These are phyloP conservation scores for Boeremia exigua DNA, from an alignment of 2,329 filamentous ascomycete genomes.

Conservation along the genomic window DNA sequence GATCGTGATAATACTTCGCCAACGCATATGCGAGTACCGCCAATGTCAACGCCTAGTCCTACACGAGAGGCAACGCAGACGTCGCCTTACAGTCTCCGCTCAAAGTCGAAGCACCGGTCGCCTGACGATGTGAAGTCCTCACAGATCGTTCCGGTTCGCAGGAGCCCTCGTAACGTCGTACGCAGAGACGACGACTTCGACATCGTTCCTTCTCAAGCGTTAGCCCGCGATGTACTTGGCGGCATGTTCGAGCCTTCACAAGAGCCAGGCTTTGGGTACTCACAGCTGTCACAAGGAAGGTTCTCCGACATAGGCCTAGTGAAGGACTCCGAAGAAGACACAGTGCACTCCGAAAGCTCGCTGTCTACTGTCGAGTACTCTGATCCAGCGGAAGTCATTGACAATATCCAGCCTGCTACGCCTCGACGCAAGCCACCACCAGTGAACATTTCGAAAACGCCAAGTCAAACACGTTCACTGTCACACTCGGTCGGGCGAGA, in stretches of 20 bases:
- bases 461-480: neutral
- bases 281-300: conserved; percentile 28
- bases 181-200: conserved; percentile 22
- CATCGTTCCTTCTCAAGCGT: conserved; percentile 15
- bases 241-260: conserved; percentile 32
- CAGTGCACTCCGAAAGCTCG: conserved; percentile 35
- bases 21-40: conserved; percentile 18
- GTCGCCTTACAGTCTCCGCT: conserved; percentile 39
- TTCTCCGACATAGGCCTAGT: conserved; percentile 33
- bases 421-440: conserved; percentile 9
- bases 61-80: conserved; percentile 22
- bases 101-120: conserved; percentile 35
- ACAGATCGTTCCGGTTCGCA: conserved; percentile 1
- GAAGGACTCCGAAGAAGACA: conserved; percentile 44
- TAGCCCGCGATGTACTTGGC: conserved; percentile 1
- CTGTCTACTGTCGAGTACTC: conserved; percentile 35
- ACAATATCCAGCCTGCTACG: conserved; percentile 1
- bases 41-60: conserved; percentile 26
- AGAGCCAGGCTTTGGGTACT: conserved; percentile 25
- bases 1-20: conserved; percentile 27
- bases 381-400: conserved; percentile 13
- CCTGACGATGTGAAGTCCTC: conserved; percentile 17
- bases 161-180: conserved; percentile 22
- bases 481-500: neutral
- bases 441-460: neutral